A percentile compares a stretch with the other conserved stretches of the same genome.
Evolutionary conservation across 306 rosid genomes (phyloP).

Genomic region (Corylus heterophylla): DNA sequence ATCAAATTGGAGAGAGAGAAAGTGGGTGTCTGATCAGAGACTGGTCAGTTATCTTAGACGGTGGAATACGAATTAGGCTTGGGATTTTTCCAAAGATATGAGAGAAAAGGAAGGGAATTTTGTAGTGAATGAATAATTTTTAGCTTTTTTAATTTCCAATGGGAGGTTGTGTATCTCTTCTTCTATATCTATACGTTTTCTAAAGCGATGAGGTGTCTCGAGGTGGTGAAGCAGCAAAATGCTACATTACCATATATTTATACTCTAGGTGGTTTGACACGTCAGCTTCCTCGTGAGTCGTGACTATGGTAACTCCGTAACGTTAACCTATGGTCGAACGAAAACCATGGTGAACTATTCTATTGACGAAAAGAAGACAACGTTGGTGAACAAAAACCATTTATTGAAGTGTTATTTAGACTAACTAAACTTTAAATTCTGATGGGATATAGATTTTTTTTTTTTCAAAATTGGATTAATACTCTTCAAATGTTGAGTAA

Average conservation of each 20-base stretch:
- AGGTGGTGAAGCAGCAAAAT: constrained; percentile 31
- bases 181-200: constrained; percentile 31
- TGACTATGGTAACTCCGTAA: constrained; percentile 26
- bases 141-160: constrained; percentile 23
- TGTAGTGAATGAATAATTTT: constrained; percentile 34
- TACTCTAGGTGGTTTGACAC: constrained; percentile 16
- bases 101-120: constrained; percentile 16
- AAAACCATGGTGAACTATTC: constrained; percentile 21
- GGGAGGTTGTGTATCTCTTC: constrained; percentile 33
- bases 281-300: constrained; percentile 11
- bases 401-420: not conserved
- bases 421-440: too few relatives aligned
- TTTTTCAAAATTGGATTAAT: too few relatives aligned
- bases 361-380: not conserved
- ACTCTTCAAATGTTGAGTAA: too few relatives aligned
- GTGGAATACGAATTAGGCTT: constrained; percentile 10
- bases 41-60: constrained; percentile 8
- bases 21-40: constrained; percentile 47
- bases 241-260: constrained; percentile 18
- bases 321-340: constrained; percentile 23
- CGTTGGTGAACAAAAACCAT: not conserved
- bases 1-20: constrained; percentile 39
- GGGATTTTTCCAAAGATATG: constrained; percentile 30
- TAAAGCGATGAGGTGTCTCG: constrained; percentile 57
- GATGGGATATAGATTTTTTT: too few relatives aligned